These are phyloP conservation scores for Scutellaria baicalensis DNA, from an alignment of 257 asterid species.

Conservation along the genomic window DNA sequence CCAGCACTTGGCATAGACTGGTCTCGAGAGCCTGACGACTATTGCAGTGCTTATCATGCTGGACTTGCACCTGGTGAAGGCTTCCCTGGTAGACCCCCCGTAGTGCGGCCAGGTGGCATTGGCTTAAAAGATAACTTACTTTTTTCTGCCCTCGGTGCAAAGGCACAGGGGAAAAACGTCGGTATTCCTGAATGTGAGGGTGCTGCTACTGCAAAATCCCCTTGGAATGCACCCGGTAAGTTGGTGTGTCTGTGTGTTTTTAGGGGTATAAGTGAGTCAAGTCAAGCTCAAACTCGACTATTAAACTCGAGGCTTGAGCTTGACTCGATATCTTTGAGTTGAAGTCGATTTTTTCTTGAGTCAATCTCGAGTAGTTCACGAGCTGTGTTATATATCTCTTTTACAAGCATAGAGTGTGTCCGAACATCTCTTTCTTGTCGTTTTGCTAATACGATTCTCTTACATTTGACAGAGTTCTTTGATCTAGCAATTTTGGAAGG, in stretches of 20 bases:
- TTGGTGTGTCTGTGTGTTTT: neutral
- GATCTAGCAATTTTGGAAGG: conserved; percentile 65
- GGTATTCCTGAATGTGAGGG: conserved; percentile 97
- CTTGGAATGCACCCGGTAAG: conserved; percentile 95
- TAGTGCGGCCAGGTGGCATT: conserved; percentile 83
- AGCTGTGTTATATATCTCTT: neutral
- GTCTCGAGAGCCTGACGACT: conserved; percentile 42
- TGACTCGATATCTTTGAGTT: neutral
- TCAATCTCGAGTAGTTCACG: neutral
- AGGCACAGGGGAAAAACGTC: conserved; percentile 71
- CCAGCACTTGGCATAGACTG: conserved; percentile 49
- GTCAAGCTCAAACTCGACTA: too few species aligned
- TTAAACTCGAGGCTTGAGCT: neutral
- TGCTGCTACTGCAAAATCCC: conserved; percentile 96
- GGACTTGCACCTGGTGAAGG: conserved; percentile 81
- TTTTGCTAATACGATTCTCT: too few species aligned
- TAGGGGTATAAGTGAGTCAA: too few species aligned
- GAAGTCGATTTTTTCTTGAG: neutral
- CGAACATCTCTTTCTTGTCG: too few species aligned
- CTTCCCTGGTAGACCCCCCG: conserved; percentile 63
- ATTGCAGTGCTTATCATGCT: conserved; percentile 50
- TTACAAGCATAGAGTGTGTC: neutral
- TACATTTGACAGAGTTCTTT: conserved; percentile 57
- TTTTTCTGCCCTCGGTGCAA: conserved; percentile 82
- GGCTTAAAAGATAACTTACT: conserved; percentile 86